Evolutionary conservation across 345 rosid species (phyloP).

Genomic region (Arabidopsis thaliana): DNA sequence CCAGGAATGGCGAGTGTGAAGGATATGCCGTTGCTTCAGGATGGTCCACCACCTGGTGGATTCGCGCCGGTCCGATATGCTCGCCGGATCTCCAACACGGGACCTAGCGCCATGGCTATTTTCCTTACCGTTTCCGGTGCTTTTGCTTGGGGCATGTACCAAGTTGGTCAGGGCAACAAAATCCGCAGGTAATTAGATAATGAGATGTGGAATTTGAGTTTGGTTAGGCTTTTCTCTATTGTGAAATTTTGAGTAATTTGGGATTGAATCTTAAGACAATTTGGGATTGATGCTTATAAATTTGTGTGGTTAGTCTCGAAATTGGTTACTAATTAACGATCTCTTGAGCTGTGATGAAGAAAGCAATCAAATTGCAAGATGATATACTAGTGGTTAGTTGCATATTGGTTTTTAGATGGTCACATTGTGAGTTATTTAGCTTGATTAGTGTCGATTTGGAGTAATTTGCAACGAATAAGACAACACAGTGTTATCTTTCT

Average conservation of each 20-base stretch:
- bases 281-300: not conserved
- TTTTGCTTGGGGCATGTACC: slow-evolving; percentile 95
- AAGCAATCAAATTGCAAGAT: not conserved
- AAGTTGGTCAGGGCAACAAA: slow-evolving; percentile 98
- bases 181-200: slow-evolving; percentile 64
- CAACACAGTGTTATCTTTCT: not conserved
- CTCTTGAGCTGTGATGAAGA: slow-evolving; percentile 20
- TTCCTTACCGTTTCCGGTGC: slow-evolving; percentile 81
- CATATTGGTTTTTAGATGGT: slow-evolving; percentile 12
- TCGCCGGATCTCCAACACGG: slow-evolving; percentile 92
- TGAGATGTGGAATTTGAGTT: not conserved
- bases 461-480: not conserved
- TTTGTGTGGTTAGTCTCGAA: not conserved
- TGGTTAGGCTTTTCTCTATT: not conserved
- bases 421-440: not conserved
- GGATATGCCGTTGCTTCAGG: slow-evolving; percentile 96
- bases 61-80: slow-evolving; percentile 90
- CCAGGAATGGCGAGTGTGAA: slow-evolving; percentile 98
- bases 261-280: not conserved
- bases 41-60: slow-evolving; percentile 99
- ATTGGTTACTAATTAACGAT: not conserved
- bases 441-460: not conserved
- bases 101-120: slow-evolving; percentile 94
- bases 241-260: not conserved
- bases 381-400: slow-evolving; percentile 16